These are phyloP conservation scores for Cajanus cajan DNA, from an alignment of 306 rosid species.

Conservation along the genomic window DNA sequence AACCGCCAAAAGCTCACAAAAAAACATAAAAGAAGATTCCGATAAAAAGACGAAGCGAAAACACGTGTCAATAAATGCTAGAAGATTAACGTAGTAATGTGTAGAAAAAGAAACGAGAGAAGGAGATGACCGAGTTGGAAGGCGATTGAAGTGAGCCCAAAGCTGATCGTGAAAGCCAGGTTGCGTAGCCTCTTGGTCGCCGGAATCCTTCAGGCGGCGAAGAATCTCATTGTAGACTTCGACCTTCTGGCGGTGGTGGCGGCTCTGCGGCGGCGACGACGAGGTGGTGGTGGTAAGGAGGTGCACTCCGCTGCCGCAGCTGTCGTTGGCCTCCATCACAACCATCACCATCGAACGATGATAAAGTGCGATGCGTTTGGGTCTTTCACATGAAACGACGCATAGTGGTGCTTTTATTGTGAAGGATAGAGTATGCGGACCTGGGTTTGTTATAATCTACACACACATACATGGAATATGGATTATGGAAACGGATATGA, in stretches of 20 bases:
- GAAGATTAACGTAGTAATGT: neutral
- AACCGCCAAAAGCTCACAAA: conserved; percentile 1
- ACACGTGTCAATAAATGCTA: neutral
- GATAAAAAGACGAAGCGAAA: neutral
- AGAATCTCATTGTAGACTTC: conserved; percentile 93
- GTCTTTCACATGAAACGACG: conserved; percentile 33
- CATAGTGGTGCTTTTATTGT: conserved; percentile 22
- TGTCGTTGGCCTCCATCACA: conserved; percentile 75
- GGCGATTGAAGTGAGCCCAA: conserved; percentile 96
- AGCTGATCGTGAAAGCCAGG: conserved; percentile 86
- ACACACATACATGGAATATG: neutral
- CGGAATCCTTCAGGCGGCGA: conserved; percentile 77
- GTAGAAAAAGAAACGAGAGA: neutral
- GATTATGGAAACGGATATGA: conserved; percentile 8
- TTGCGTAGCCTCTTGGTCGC: conserved; percentile 54
- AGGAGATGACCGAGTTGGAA: conserved; percentile 81
- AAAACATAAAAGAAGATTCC: neutral
- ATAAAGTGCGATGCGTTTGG: conserved; percentile 27
- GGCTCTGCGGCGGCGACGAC: conserved; percentile 48
- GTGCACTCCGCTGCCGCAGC: conserved; percentile 60
- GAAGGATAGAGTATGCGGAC: neutral
- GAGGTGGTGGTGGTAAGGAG: conserved; percentile 32
- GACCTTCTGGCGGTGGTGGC: conserved; percentile 65
- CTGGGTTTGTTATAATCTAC: conserved; percentile 3
- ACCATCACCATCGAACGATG: conserved; percentile 43